Conservation (phyloP, 441 rosid species). For the Croton setiger region DNA sequence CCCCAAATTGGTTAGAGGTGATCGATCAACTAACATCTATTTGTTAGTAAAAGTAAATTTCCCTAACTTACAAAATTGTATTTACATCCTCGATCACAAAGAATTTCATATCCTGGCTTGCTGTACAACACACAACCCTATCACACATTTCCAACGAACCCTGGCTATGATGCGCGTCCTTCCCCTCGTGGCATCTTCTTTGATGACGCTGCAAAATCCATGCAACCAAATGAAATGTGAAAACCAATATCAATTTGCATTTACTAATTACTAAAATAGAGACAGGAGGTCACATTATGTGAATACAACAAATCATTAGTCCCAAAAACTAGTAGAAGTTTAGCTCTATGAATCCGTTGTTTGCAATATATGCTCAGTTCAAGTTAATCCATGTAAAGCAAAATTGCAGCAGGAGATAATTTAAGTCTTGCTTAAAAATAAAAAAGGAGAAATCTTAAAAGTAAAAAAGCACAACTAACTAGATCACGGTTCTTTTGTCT, state of each 20-base stretch:
- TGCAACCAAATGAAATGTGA: background rate
- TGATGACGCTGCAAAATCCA: slow-evolving; percentile 40
- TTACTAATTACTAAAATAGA: background rate
- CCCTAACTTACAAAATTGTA: slow-evolving; percentile 14
- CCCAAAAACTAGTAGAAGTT: too few species aligned
- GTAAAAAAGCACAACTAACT: too few species aligned
- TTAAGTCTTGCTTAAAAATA: too few species aligned
- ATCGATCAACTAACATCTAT: background rate
- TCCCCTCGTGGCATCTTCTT: slow-evolving; percentile 61
- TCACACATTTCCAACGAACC: background rate
- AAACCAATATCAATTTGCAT: background rate
- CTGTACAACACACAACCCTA: background rate
- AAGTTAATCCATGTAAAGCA: too few species aligned
- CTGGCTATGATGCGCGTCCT: slow-evolving; percentile 34
- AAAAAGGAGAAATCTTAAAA: too few species aligned
- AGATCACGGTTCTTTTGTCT: too few species aligned
- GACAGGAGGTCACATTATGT: too few species aligned
- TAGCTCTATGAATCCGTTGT: too few species aligned
- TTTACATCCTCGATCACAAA: background rate
- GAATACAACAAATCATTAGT: too few species aligned
- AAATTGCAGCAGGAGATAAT: too few species aligned
- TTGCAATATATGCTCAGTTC: too few species aligned
- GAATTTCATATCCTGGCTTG: background rate
- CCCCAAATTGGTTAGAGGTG: background rate
- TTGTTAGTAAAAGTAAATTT: background rate